A percentile compares a stretch with the other conserved stretches of the same genome.
Conservation (phyloP, 805 yeast species). For the Henningerozyma blattae region DNA sequence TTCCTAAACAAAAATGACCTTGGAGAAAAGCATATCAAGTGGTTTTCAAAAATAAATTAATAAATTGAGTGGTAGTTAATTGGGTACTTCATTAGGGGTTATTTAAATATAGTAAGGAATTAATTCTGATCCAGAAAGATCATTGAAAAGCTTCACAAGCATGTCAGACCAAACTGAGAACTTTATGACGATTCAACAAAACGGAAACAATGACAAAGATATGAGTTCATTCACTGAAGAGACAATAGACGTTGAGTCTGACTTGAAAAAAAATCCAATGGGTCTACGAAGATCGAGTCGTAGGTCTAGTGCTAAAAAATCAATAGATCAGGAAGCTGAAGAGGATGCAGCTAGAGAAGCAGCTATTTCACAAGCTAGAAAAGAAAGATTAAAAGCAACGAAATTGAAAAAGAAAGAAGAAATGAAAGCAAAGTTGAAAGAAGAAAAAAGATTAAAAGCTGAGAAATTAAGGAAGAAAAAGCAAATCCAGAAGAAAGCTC, state of each 20-base stretch:
- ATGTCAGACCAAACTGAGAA: too few relatives aligned
- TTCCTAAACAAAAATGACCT: too few relatives aligned
- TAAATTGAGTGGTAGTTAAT: too few relatives aligned
- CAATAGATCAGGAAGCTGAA: slow-evolving; percentile 5
- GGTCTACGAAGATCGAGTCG: slow-evolving; percentile 9
- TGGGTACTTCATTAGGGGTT: too few relatives aligned
- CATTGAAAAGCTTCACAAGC: too few relatives aligned
- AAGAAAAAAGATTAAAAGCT: not conserved
- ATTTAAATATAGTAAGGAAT: too few relatives aligned
- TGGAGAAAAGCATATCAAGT: too few relatives aligned
- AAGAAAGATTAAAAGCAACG: slow-evolving; percentile 7
- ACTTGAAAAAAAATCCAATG: not conserved
- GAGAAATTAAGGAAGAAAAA: not conserved
- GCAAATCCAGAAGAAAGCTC: not conserved
- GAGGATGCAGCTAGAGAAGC: slow-evolving; percentile 9
- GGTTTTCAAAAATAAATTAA: too few relatives aligned
- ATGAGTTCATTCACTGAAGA: too few relatives aligned
- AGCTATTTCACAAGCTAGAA: slow-evolving; percentile 5
- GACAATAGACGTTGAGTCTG: not conserved
- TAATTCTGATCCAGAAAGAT: too few relatives aligned
- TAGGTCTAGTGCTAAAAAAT: slow-evolving; percentile 4
- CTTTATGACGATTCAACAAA: too few relatives aligned
- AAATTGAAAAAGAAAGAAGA: slow-evolving; percentile 6
- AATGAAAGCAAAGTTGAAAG: slow-evolving; percentile 3
- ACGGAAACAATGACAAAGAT: too few relatives aligned